Percentiles rank a stretch among this genome's conserved stretches.
Evolutionary conservation across 257 asterid genomes (phyloP).

Genomic region (Sherardia arvensis): DNA sequence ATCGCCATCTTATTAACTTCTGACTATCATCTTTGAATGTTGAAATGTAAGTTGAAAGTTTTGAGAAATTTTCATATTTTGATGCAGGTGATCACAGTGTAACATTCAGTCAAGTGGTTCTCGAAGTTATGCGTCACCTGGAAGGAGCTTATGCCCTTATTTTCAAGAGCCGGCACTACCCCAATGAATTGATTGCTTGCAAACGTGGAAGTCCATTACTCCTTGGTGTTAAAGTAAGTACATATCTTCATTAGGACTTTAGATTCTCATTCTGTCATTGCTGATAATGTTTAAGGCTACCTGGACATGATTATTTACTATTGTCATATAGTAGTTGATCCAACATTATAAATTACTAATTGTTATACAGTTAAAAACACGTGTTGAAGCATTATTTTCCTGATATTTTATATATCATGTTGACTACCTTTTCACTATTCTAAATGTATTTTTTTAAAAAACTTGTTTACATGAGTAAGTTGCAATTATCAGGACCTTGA

Average conservation of each 20-base stretch:
- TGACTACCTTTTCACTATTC: background rate
- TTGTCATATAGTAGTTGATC: background rate
- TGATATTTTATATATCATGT: background rate
- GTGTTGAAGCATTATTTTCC: background rate
- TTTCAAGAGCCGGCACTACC: conserved; percentile 86
- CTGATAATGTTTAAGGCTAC: background rate
- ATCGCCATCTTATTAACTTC: background rate
- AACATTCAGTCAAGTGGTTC: conserved; percentile 91
- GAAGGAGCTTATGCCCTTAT: conserved; percentile 99
- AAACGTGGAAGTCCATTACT: conserved; percentile 98
- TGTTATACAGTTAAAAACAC: background rate
- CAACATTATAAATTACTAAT: too few relatives aligned
- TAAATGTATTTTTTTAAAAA: background rate
- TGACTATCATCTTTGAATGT: background rate
- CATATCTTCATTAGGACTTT: conserved; percentile 4
- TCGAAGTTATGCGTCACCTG: conserved; percentile 93
- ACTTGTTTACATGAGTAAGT: conserved; percentile 10
- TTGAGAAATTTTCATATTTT: conserved; percentile 3
- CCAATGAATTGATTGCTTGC: conserved; percentile 94
- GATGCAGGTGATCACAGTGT: conserved; percentile 65
- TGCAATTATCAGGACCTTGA: conserved; percentile 47
- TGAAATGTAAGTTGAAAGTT: background rate
- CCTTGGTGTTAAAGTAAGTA: conserved; percentile 95
- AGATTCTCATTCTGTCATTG: background rate
- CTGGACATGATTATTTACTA: background rate